Base-by-base conservation (phyloP, 1,139 yeast genomes). In the Geotrichum europaeum region DNA sequence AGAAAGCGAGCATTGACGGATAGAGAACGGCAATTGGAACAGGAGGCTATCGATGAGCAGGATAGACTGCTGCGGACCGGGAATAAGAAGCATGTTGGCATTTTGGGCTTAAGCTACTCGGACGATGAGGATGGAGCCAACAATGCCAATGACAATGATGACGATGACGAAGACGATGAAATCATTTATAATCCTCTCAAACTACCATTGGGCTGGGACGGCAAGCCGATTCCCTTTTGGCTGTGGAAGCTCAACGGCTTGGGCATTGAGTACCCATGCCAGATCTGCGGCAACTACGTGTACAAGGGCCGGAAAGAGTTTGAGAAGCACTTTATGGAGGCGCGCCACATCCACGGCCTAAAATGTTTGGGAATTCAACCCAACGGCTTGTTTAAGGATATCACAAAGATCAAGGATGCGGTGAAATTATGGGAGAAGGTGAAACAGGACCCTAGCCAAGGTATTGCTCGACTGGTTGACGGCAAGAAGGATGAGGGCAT, bases 211-310 rank as follows among this genome's bases (percentile, higher is more conserved):
- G 98, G 96, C 0, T 81, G 89, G 45, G 97, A 92, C 73, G 98
- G 98, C 0, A 81, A 81, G 51, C 97, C 98, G 0, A 90, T 94
- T 49, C 99, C 99, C 1, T 84, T 80, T 62, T 94, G 99, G 99
- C 76, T 94, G 34, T 92, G 85, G 79, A 94, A 92, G 71, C 77
- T 91, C 45, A 94, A 90, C 68, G 99, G 99, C 0, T 77, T 92
- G 13, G 90, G 89, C 62, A 82, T 83, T 58, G 83, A 81, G 57
- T 89, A 84, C 67, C 71, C 76, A 1, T 94, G 99, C 74, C 97
- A 95, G 72, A 82, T 94, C 4, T 94, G 99, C 71, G 96, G 96
- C 1, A 86, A 89, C 68, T 73, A 77, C 51, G 76, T 78, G 7
- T 94, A 87, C 74, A 83, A 83, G 69, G 99, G 99, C 1, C 79